These are phyloP conservation scores for Andrographis paniculata DNA, from an alignment of 305 asterid species.

Conservation along the genomic window DNA sequence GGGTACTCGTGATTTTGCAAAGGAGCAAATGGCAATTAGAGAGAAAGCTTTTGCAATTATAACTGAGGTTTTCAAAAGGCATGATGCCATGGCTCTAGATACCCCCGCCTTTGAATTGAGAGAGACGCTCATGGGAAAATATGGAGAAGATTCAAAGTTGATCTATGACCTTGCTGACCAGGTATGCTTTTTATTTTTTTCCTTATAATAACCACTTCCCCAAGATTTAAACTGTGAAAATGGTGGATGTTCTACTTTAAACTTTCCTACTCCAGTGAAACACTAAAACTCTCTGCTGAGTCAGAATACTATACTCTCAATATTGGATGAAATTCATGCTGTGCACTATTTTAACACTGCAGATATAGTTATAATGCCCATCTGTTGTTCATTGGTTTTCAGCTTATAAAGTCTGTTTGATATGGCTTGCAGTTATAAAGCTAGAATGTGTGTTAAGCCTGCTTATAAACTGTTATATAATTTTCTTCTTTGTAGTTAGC, in stretches of 20 bases:
- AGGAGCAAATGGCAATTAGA: slow-evolving; percentile 83
- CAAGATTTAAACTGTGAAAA: neutral
- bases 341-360: neutral
- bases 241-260: no score
- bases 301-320: no score
- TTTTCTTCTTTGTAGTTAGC: no score
- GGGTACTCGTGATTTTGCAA: slow-evolving; percentile 95
- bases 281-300: no score
- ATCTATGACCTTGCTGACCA: slow-evolving; percentile 95
- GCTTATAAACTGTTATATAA: no score
- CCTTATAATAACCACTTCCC: slow-evolving; percentile 3
- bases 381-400: no score
- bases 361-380: neutral
- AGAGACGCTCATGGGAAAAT: slow-evolving; percentile 93
- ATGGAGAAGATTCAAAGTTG: slow-evolving; percentile 94
- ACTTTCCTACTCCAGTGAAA: no score
- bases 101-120: slow-evolving; percentile 91
- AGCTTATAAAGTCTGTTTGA: no score
- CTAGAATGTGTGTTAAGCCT: no score
- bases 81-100: slow-evolving; percentile 80
- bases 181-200: slow-evolving; percentile 32
- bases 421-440: no score
- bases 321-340: no score
- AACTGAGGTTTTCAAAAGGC: slow-evolving; percentile 70
- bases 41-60: slow-evolving; percentile 57